These are phyloP conservation scores for Neurospora cerealis DNA, from an alignment of 495 filamentous ascomycete genomes.

Conservation along the genomic window DNA sequence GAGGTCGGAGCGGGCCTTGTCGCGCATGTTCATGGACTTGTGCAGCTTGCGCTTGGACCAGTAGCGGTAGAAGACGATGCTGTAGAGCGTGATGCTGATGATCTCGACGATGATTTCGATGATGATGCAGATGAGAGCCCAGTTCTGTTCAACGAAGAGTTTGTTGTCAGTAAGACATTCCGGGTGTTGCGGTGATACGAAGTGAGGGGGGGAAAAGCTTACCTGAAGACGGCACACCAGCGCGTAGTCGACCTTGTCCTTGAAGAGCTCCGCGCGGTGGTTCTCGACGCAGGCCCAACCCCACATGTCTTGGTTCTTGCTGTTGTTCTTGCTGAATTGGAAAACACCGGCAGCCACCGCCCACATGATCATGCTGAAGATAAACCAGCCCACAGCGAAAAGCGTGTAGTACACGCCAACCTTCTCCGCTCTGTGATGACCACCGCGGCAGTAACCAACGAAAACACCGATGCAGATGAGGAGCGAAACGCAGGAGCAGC, in stretches of 20 bases:
- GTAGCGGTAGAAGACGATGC: slow-evolving; percentile 89
- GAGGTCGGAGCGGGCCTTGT: slow-evolving; percentile 84
- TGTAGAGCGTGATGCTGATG: slow-evolving; percentile 87
- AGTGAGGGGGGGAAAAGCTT: slow-evolving; percentile 17
- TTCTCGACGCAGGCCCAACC: slow-evolving; percentile 94
- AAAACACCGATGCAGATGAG: slow-evolving; percentile 71
- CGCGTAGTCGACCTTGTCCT: slow-evolving; percentile 71
- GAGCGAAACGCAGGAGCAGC: slow-evolving; percentile 70
- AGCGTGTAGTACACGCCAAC: slow-evolving; percentile 86
- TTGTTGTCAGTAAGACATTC: slow-evolving; percentile 11
- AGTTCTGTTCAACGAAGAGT: slow-evolving; percentile 49
- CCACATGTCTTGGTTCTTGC: slow-evolving; percentile 81
- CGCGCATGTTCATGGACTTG: slow-evolving; percentile 93
- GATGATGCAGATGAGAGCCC: slow-evolving; percentile 90
- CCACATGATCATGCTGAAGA: slow-evolving; percentile 92
- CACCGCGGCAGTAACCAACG: slow-evolving; percentile 78
- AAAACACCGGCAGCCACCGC: slow-evolving; percentile 75
- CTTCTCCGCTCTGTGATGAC: slow-evolving; percentile 83
- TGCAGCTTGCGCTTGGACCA: slow-evolving; percentile 88
- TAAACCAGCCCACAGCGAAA: slow-evolving; percentile 87
- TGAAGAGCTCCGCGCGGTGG: slow-evolving; percentile 61
- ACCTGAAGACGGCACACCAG: slow-evolving; percentile 94
- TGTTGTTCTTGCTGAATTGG: slow-evolving; percentile 61
- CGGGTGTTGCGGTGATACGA: neutral
- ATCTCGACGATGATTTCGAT: slow-evolving; percentile 93